These are phyloP conservation scores for Trichoderma reesei DNA, from an alignment of 495 filamentous ascomycete species.

Conservation along the genomic window DNA sequence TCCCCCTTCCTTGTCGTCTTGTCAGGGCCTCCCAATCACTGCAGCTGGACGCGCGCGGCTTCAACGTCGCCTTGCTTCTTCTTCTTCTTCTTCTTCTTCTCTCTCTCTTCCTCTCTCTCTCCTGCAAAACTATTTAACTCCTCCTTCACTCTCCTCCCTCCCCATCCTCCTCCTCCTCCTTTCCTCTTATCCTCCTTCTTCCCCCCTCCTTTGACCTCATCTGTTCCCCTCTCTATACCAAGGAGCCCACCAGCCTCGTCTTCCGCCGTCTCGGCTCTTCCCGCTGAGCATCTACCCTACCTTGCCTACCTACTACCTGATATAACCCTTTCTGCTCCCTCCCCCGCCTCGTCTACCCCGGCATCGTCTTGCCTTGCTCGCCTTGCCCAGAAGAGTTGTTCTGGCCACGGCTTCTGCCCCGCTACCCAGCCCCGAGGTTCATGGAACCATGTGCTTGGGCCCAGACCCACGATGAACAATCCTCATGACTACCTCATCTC, in stretches of 20 bases:
- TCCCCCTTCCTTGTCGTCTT: constrained; percentile 18
- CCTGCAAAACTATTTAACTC: too few species aligned
- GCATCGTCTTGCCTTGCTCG: not conserved
- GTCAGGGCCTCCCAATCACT: constrained; percentile 19
- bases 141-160: too few species aligned
- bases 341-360: not conserved
- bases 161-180: constrained; percentile 6
- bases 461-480: constrained; percentile 23
- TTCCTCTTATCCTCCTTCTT: constrained; percentile 12
- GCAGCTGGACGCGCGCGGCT: not conserved
- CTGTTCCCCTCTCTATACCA: not conserved
- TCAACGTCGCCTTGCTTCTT: not conserved
- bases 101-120: not conserved
- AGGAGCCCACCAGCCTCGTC: not conserved
- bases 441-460: constrained; percentile 29
- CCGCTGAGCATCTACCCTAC: not conserved
- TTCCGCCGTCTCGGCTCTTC: not conserved
- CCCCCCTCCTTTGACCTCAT: not conserved
- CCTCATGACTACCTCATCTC: constrained; percentile 12
- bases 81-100: constrained; percentile 9
- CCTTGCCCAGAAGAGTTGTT: not conserved
- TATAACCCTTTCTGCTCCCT: constrained; percentile 1
- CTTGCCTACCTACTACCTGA: not conserved
- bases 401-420: constrained; percentile 7
- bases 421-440: not conserved